Base-by-base conservation (phyloP, 768 basidiomycete species). In the Cyathus striatus region DNA sequence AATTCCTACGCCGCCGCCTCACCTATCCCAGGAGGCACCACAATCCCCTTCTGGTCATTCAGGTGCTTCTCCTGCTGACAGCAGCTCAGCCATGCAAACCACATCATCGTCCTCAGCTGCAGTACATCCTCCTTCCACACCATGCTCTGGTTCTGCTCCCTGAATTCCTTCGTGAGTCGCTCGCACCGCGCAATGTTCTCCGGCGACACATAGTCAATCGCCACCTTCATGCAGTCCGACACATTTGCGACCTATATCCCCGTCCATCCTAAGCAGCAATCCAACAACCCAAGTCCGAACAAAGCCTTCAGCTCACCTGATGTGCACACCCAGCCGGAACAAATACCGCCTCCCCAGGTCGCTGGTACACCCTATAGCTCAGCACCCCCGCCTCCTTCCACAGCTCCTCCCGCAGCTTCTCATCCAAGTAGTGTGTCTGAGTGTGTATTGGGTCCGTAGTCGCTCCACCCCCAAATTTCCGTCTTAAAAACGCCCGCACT, bases 71-170 rank as follows among this genome's bases (percentile, higher is more conserved):
- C 71, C 46, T 59, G 66, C 24, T 55, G 62, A 38, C 61, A 60
- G 44, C 85, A 85, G 38, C 84, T 84, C 52, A 87, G 64, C 90
- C 90, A 93, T 24, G 88, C 85, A 55, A 88, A 94, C 86, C 91
- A 92, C 79, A 96, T 85, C 81, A 92, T 92, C 44, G 84, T 88
- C 45, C 86, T 75, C 48, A 96, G 71, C 65, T 94, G 90, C 53
- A 97, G 69, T 4, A 95, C 88, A 57, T 97, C 94, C 59, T 91
- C 86, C 62, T 94, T 93, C 94, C 94, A 97, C 33, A 76, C 83
- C 71, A 81, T 81, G 40, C 78, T 77, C 59, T 85, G 81, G 56
- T 95, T 95, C 65, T 94, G 89, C 57, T 83, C 81, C 45, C 93
- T 76, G 65, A 96, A 96, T 65, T 97, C 93, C 51, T 73, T 71